Percentiles rank a stretch among this genome's conserved stretches.
phyloP scores from a whole-genome alignment of 148 eudicot species.

The Camellia sinensis region DNA sequence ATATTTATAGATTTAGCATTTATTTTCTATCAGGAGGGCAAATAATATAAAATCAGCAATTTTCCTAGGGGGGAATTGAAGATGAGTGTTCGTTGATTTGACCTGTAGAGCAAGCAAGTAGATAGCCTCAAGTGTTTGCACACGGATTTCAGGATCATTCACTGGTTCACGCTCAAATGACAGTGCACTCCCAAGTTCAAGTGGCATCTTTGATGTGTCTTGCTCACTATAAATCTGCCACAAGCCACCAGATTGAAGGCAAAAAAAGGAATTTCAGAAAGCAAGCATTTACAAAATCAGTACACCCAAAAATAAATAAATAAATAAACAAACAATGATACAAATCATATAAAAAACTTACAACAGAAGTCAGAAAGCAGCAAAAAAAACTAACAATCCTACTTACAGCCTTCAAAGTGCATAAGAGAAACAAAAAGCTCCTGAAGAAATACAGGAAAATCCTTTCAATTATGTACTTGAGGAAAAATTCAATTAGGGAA shows the following conservation, averaged over 20 bases:
- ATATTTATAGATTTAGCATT: neutral
- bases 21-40: neutral
- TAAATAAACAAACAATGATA: no score
- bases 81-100: neutral
- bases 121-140: slow-evolving; percentile 82
- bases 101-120: slow-evolving; percentile 84
- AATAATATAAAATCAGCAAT: no score
- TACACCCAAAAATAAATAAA: neutral
- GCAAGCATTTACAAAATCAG: slow-evolving; percentile 2
- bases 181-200: slow-evolving; percentile 82
- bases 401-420: neutral
- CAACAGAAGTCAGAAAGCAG: slow-evolving; percentile 12
- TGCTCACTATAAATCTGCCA: slow-evolving; percentile 71
- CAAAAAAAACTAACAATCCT: neutral
- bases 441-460: neutral
- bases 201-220: slow-evolving; percentile 92
- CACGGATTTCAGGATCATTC: slow-evolving; percentile 75
- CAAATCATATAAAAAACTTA: neutral
- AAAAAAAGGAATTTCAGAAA: slow-evolving; percentile 2
- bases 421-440: neutral
- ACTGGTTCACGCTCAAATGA: slow-evolving; percentile 86
- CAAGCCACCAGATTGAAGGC: neutral
- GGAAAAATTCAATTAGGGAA: neutral
- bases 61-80: neutral
- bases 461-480: neutral